Conservation (phyloP, 139 green algal genomes). For the Gonium pectorale region DNA sequence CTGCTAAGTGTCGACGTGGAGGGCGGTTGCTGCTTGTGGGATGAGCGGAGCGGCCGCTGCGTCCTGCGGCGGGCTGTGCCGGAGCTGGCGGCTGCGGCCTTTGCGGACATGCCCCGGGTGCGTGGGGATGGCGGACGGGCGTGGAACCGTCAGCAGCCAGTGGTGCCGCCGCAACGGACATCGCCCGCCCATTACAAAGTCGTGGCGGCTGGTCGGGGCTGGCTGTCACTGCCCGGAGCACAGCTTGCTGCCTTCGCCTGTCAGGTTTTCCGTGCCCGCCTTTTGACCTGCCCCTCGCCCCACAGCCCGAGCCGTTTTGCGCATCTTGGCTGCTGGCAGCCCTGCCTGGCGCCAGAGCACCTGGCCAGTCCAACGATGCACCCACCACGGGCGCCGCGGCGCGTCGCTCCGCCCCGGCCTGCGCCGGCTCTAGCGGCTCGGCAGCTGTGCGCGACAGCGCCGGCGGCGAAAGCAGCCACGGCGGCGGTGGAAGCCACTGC, state of each 20-base stretch:
- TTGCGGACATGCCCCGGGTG: not conserved
- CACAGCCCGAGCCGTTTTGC: not conserved
- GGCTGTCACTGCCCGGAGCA: no score
- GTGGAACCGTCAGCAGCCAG: not conserved
- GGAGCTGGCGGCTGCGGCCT: not conserved
- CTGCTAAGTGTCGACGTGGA: constrained; percentile 4
- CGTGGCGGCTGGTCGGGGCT: no score
- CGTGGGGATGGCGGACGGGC: no score
- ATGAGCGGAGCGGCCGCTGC: constrained; percentile 3
- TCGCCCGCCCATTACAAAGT: no score
- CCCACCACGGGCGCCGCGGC: no score
- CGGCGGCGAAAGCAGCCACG: no score
- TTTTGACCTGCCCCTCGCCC: no score
- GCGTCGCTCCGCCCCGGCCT: not conserved
- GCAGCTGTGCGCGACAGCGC: not conserved
- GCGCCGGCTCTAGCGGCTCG: not conserved
- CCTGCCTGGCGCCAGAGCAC: not conserved
- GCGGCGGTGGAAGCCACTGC: not conserved
- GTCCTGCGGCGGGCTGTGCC: not conserved
- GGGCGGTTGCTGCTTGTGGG: constrained; percentile 11
- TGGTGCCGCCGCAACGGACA: no score
- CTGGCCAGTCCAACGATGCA: no score
- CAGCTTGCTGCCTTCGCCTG: no score
- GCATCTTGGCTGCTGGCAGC: constrained; percentile 12
- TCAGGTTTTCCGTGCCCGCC: no score